These are phyloP conservation scores for Pyrenophora graminea DNA, from an alignment of 2,329 filamentous ascomycete genomes.

Conservation along the genomic window DNA sequence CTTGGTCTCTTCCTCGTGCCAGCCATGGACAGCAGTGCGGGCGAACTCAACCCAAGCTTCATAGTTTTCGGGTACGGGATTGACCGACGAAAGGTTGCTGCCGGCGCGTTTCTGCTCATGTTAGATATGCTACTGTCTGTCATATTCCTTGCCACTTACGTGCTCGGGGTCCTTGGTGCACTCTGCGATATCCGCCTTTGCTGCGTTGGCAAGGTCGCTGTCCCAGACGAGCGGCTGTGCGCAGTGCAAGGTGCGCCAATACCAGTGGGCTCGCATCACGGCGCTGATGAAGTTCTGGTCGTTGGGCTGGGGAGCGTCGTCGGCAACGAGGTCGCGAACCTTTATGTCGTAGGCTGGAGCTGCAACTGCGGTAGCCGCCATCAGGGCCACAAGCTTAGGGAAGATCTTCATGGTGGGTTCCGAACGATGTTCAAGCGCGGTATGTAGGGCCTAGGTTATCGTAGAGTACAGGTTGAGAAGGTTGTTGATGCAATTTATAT, in stretches of 20 bases:
- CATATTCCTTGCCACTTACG: constrained; percentile 16
- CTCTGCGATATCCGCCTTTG: constrained; percentile 28
- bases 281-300: constrained; percentile 39
- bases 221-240: constrained; percentile 44
- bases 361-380: constrained; percentile 27
- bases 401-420: constrained; percentile 35
- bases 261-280: constrained; percentile 44
- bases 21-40: constrained; percentile 37
- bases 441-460: constrained; percentile 4
- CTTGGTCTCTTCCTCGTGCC: constrained; percentile 44
- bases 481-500: constrained; percentile 17
- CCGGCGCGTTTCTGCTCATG: constrained; percentile 32
- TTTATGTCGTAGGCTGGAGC: constrained; percentile 23
- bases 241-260: constrained; percentile 43
- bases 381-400: constrained; percentile 24
- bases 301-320: constrained; percentile 29
- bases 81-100: constrained; percentile 40
- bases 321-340: constrained; percentile 22
- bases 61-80: constrained; percentile 27
- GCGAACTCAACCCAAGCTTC: constrained; percentile 38
- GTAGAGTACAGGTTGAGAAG: constrained; percentile 9
- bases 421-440: not conserved
- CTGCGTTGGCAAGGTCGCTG: constrained; percentile 30
- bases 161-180: constrained; percentile 36
- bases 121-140: constrained; percentile 7